Conservation (phyloP, 164 flowering plant species). For the Litsea cubeba region DNA sequence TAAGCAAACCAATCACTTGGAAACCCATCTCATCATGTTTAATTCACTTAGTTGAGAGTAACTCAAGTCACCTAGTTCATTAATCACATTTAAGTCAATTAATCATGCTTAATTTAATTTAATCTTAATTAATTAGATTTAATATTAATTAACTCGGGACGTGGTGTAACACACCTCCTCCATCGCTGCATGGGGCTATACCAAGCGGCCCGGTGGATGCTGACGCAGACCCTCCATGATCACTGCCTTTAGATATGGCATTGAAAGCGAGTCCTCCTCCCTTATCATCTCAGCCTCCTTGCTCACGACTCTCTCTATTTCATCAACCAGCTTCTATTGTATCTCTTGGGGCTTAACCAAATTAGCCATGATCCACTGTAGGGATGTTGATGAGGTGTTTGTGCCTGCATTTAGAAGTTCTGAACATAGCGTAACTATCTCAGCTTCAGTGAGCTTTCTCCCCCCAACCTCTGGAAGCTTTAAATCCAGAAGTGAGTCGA, state of each 20-base stretch:
- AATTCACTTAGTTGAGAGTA: too few relatives aligned
- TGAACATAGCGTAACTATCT: constrained; percentile 27
- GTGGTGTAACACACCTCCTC: too few relatives aligned
- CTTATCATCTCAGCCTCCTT: constrained; percentile 7
- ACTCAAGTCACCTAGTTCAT: too few relatives aligned
- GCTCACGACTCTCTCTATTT: neutral
- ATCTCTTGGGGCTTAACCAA: constrained; percentile 20
- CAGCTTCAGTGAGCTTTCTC: constrained; percentile 25
- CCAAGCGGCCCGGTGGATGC: constrained; percentile 29
- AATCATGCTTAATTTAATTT: too few relatives aligned
- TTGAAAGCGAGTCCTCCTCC: constrained; percentile 17
- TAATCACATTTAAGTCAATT: too few relatives aligned
- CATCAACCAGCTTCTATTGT: constrained; percentile 4
- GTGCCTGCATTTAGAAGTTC: constrained; percentile 36
- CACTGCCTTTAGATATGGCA: constrained; percentile 28
- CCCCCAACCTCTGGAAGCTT: constrained; percentile 38
- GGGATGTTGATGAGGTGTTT: constrained; percentile 26
- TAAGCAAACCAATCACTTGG: too few relatives aligned
- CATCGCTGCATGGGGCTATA: constrained; percentile 19
- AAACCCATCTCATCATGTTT: too few relatives aligned
- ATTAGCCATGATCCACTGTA: constrained; percentile 36
- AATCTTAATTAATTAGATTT: too few relatives aligned
- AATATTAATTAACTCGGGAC: too few relatives aligned
- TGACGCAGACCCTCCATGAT: constrained; percentile 22
- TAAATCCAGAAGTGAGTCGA: constrained; percentile 22